Evolutionary conservation across 2,329 filamentous ascomycete genomes (phyloP).

Genomic region (Meredithiella fracta): DNA sequence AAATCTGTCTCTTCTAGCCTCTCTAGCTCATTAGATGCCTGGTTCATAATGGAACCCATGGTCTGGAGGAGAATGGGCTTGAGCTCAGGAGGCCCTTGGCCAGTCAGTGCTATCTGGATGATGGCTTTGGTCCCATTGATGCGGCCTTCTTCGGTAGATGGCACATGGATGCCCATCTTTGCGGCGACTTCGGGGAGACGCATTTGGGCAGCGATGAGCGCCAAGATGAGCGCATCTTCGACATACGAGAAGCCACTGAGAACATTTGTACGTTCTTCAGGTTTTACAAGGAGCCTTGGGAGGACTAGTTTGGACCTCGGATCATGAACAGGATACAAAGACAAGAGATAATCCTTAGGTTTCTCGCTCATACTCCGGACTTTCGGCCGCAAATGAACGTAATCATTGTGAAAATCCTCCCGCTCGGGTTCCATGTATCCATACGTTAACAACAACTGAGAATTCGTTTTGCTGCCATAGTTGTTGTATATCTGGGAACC

Average conservation of each 20-base stretch:
- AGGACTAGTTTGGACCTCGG: slow-evolving; percentile 28
- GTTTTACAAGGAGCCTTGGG: neutral
- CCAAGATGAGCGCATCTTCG: slow-evolving; percentile 36
- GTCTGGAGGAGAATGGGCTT: slow-evolving; percentile 21
- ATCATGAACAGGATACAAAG: slow-evolving; percentile 31
- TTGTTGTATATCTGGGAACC: slow-evolving; percentile 51
- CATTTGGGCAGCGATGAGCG: slow-evolving; percentile 27
- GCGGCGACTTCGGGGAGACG: neutral
- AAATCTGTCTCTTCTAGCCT: slow-evolving; percentile 31
- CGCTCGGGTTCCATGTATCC: slow-evolving; percentile 40
- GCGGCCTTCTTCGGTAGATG: slow-evolving; percentile 5
- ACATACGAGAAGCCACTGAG: slow-evolving; percentile 32
- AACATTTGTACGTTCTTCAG: slow-evolving; percentile 19
- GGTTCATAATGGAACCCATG: slow-evolving; percentile 27
- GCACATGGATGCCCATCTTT: slow-evolving; percentile 14
- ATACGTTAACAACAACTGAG: slow-evolving; percentile 49
- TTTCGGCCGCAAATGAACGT: slow-evolving; percentile 38
- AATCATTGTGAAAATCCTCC: slow-evolving; percentile 39
- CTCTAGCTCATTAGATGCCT: slow-evolving; percentile 28
- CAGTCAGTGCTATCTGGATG: slow-evolving; percentile 10
- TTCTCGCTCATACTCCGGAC: slow-evolving; percentile 15
- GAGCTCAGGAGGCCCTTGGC: slow-evolving; percentile 18
- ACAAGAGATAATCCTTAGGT: slow-evolving; percentile 32
- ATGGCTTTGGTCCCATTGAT: slow-evolving; percentile 6
- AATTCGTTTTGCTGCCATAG: slow-evolving; percentile 59